phyloP scores from a whole-genome alignment of 768 basidiomycete species.

The Xerocomellus chrysenteron region DNA sequence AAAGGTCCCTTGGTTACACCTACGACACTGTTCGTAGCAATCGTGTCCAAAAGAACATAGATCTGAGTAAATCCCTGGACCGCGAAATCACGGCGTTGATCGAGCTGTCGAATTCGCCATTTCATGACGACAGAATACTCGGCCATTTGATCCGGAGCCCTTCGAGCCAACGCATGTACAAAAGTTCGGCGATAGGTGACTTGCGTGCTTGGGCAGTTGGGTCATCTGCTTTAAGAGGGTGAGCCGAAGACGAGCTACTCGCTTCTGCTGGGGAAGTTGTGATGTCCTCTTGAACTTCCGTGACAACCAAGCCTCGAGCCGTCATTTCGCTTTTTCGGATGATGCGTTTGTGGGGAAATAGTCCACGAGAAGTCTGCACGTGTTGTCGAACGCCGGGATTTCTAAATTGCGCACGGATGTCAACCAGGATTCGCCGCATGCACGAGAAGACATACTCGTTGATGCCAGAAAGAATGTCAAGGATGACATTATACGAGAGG shows the following conservation, averaged over 20 bases:
- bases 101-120: not conserved
- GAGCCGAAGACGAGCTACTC: slow-evolving; percentile 28
- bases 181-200: slow-evolving; percentile 90
- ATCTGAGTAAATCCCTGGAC: not conserved
- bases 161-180: slow-evolving; percentile 98
- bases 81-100: not conserved
- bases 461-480: slow-evolving; percentile 87
- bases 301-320: slow-evolving; percentile 76
- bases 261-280: slow-evolving; percentile 45
- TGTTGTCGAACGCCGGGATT: slow-evolving; percentile 78
- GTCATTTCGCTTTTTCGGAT: slow-evolving; percentile 86
- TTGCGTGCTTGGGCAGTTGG: slow-evolving; percentile 49
- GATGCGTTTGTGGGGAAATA: slow-evolving; percentile 82
- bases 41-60: slow-evolving; percentile 1
- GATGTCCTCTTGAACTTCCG: slow-evolving; percentile 76
- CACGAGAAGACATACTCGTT: slow-evolving; percentile 67
- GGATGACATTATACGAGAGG: slow-evolving; percentile 82
- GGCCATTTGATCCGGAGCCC: slow-evolving; percentile 92
- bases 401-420: slow-evolving; percentile 39
- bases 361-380: slow-evolving; percentile 72
- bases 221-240: slow-evolving; percentile 38
- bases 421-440: not conserved
- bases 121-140: slow-evolving; percentile 47
- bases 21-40: slow-evolving; percentile 1
- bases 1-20: not conserved